Base-by-base conservation (phyloP, 2,329 filamentous ascomycete genomes). In the Cephalotrichum gorgonifer region DNA sequence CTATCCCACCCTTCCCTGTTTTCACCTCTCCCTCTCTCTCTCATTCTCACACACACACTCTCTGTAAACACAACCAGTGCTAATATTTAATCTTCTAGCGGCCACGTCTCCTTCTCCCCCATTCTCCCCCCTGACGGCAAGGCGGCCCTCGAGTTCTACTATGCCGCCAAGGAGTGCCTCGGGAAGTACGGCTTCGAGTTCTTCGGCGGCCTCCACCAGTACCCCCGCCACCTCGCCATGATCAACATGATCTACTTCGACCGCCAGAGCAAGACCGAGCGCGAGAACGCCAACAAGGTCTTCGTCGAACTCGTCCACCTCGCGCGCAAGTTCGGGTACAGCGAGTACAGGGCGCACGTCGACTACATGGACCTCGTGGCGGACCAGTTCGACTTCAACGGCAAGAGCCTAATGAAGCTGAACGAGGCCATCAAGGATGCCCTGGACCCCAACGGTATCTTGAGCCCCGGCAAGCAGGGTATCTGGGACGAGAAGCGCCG, bases 211-310 rank as follows among this genome's bases (percentile, higher is more conserved):
- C 60, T 64, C 26, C 55, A 54, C 30, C 53, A 62, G 11, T 62
- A 60, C 11, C 54, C 58, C 52, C 51, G 51, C 22, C 53, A 55
- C 20, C 53, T 54, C 6, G 51, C 56, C 65, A 30, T 64, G 52
- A 56, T 78, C 51, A 68, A 75, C 8, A 72, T 72, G 50, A 72
- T 78, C 43, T 65, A 76, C 17, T 78, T 73, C 54, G 68, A 78
- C 49, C 62, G 68, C 2, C 64, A 64, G 25, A 63, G 70, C 20
- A 54, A 61, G 1, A 63, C 67, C 1, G 66, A 71, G 53, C 53
- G 62, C n/a, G 58, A 60, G 0, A 56, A 54, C 33, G 43, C 58
- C 38, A 52, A 50, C 17, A 39, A 47, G 30, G 50, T 59, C 14
- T 56, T 64, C 52, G 53, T 62, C 14, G 61, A 62, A 26, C 58